Base-by-base conservation (phyloP, 352 stramenopile genomes). In the Lagenidium sp. region DNA sequence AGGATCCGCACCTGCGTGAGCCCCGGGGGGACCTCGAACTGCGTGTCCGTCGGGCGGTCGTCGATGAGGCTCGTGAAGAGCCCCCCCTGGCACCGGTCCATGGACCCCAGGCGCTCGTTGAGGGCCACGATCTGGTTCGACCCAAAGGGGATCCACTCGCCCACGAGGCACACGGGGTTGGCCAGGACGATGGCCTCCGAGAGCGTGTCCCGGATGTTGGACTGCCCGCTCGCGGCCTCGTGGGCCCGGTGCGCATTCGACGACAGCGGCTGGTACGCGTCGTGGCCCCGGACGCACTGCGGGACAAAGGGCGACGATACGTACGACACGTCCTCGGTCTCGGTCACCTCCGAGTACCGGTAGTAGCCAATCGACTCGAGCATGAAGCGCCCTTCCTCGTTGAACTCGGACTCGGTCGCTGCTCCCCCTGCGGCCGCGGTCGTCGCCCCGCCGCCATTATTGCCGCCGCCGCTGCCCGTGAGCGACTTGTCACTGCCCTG, bases 91-190 rank as follows among this genome's bases (percentile, higher is more conserved):
- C 91, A 92, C 42, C 92, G 80, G 63, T 98, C 91, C 47, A 92
- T 97, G 4, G 83, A 94, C 2, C 91, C 94, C n/a, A 98, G 65
- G 43, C 94, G 95, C 45, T 96, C 92, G 50, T 98, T 98, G 12
- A 98, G 57, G 36, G 96, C 85, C 10, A 98, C 85, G 37, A 98
- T 94, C 58, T 97, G 84, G 61, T 98, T 98, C 3, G 90, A 85
- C 6, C 94, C 93, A 57, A 98, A 98, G n/a, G 94, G 94, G 25
- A 98, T 97, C 65, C 95, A 98, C 55, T 98, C 94, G 13, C 87
- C 87, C 18, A 98, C 85, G 45, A 98, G 91, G 36, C 97, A 89
- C 5, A 88, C 95, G 4, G 97, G 85, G 32, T 89, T 96, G 31
- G 95, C 88, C 4, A 98, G 65, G 12, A 91, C 95, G 41, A 98